Percentiles rank a stretch among this genome's conserved stretches.
phyloP scores from a whole-genome alignment of 345 rosid species.

The Ceriops decandra region DNA sequence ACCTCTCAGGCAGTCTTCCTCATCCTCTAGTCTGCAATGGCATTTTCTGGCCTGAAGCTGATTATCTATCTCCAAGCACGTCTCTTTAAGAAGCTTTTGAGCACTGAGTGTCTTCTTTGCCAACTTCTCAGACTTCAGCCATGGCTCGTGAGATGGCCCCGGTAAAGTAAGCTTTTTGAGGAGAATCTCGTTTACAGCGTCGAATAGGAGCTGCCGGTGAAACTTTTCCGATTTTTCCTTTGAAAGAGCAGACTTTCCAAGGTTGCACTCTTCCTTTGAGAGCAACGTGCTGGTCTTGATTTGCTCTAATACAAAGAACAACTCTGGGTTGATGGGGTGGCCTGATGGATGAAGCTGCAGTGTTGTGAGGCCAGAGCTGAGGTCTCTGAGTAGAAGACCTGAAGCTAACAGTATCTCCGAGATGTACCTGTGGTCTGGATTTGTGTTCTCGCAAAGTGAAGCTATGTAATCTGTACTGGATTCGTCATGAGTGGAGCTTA shows the following conservation, averaged over 20 bases:
- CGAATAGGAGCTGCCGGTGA: conserved; percentile 78
- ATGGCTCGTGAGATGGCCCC: conserved; percentile 44
- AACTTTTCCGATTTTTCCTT: conserved; percentile 47
- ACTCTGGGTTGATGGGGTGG: conserved; percentile 80
- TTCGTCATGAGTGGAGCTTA: conserved; percentile 87
- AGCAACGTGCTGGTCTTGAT: conserved; percentile 56
- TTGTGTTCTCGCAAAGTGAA: conserved; percentile 76
- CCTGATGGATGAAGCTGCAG: conserved; percentile 88
- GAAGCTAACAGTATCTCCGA: conserved; percentile 92
- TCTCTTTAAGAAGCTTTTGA: conserved; percentile 71
- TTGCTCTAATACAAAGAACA: conserved; percentile 86
- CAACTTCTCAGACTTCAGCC: conserved; percentile 46
- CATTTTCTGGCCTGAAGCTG: conserved; percentile 50
- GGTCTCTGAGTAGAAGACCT: conserved; percentile 83
- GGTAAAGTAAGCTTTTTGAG: conserved; percentile 48
- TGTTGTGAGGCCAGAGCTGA: conserved; percentile 51
- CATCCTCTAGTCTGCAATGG: conserved; percentile 42
- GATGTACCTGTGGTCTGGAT: conserved; percentile 89
- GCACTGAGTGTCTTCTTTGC: conserved; percentile 59
- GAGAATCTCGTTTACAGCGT: conserved; percentile 78
- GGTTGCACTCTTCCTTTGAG: conserved; percentile 42
- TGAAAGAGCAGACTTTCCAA: conserved; percentile 25
- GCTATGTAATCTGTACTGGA: conserved; percentile 88
- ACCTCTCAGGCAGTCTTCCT: conserved; percentile 52
- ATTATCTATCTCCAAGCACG: conserved; percentile 66